Base-by-base conservation (phyloP, 805 yeast genomes). In the Isabelozyma rhagii region DNA sequence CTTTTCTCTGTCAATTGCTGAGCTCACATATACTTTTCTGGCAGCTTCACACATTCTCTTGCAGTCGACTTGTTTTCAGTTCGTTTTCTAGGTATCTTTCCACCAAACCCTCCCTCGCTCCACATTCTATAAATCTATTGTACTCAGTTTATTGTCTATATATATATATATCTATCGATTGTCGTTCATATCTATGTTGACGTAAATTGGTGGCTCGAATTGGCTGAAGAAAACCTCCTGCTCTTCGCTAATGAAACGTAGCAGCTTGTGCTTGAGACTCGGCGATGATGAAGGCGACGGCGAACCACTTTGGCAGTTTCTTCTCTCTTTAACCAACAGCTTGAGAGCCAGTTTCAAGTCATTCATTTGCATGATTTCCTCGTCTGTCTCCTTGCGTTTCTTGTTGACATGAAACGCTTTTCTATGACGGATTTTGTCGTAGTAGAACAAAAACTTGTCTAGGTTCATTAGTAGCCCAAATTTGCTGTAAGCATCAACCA, bases 391-490 rank as follows among this genome's bases (percentile, higher is more conserved):
- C 13, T 43, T 42, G 21, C 10, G 44, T 21, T 31, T 42, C 36
- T 31, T 31, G 9, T 31, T 31, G 36, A 31, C 10, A 8, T 31
- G n/a, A 31, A 31, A 31, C 4, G 3, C 36, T 8, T 13, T 9
- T 31, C n/a, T 31, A 31, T 31, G 36, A 8, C 36, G 36, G 36
- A 31, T 9, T 38, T n/a, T 50, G 38, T 39, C 31, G 43, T 40
- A 51, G 31, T 51, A 51, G 18, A 8, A 21, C 34, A 39, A 47
- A 39, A 59, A 58, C 46, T 56, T 54, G n/a, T 54, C 60, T 6
- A 59, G 51, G 45, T 64, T 63, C 58, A 63, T 53, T n/a, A 59
- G 41, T 38, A 57, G 47, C 47, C 54, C 48, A 47, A 42, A 43
- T 48, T 53, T 34, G 49, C 44, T 49, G 44, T 49, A 41, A 44